Conservation (phyloP, 208 protist species). For the Leishmania tropica region DNA sequence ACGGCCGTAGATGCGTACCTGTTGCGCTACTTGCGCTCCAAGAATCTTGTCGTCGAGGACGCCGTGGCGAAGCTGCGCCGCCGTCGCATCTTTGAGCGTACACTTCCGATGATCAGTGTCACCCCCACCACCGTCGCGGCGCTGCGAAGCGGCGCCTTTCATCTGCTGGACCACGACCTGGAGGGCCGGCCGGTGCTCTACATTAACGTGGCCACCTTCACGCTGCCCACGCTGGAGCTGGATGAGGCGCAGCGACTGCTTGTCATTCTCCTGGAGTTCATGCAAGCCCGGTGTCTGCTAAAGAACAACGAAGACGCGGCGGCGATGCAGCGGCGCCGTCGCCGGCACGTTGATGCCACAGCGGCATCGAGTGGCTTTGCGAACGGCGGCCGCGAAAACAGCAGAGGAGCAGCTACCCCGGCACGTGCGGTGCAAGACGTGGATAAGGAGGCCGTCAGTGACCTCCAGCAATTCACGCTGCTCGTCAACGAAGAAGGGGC, state of each 20-base stretch:
- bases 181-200: constrained; percentile 57
- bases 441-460: constrained; percentile 11
- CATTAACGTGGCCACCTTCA: constrained; percentile 48
- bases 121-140: constrained; percentile 47
- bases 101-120: constrained; percentile 57
- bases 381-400: not conserved
- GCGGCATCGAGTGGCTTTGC: not conserved
- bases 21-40: constrained; percentile 57
- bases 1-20: constrained; percentile 56
- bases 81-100: constrained; percentile 61
- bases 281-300: constrained; percentile 55
- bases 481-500: constrained; percentile 65
- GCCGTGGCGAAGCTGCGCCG: constrained; percentile 59
- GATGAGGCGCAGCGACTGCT: constrained; percentile 63
- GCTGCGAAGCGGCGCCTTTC: constrained; percentile 55
- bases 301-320: constrained; percentile 30
- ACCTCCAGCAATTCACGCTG: constrained; percentile 62
- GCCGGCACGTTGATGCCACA: not conserved
- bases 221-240: constrained; percentile 35
- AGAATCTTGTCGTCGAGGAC: constrained; percentile 45
- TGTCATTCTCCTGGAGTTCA: constrained; percentile 75
- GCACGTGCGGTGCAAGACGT: constrained; percentile 7
- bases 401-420: not conserved
- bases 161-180: constrained; percentile 48
- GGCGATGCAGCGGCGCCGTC: constrained; percentile 16